These are phyloP conservation scores for Ajuga chamaepitys DNA, from an alignment of 257 asterid genomes.

Conservation along the genomic window DNA sequence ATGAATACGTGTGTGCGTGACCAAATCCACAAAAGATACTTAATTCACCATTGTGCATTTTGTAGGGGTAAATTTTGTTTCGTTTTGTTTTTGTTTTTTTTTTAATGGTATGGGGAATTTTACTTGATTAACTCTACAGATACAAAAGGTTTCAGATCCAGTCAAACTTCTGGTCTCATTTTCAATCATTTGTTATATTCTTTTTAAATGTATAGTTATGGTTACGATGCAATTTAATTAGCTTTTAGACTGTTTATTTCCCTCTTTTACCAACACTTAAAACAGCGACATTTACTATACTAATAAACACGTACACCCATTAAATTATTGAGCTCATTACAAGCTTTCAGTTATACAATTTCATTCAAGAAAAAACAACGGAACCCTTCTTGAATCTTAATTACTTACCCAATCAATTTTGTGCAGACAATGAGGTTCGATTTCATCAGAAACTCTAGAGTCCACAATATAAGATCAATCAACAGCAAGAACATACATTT, in stretches of 20 bases:
- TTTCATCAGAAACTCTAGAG: conserved; percentile 39
- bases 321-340: too few species aligned
- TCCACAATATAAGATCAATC: conserved; percentile 42
- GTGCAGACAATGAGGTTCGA: conserved; percentile 57
- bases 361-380: neutral
- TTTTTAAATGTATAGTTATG: neutral
- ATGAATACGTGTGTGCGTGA: too few species aligned
- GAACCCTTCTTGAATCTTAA: neutral
- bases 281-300: neutral
- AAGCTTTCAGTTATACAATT: neutral
- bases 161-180: neutral
- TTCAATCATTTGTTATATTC: neutral
- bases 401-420: neutral
- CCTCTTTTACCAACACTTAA: too few species aligned
- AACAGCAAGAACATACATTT: conserved; percentile 65
- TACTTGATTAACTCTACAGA: neutral
- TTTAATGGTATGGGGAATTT: too few species aligned
- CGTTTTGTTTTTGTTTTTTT: neutral
- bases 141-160: neutral
- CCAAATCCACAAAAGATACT: too few species aligned
- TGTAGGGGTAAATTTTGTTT: too few species aligned
- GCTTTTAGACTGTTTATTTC: neutral
- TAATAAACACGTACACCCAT: too few species aligned
- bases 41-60: too few species aligned
- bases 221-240: neutral